Percentiles rank a stretch among this genome's conserved stretches.
Evolutionary conservation across 2,329 filamentous ascomycete species (phyloP).

Genomic region (Exophiala alcalophila): DNA sequence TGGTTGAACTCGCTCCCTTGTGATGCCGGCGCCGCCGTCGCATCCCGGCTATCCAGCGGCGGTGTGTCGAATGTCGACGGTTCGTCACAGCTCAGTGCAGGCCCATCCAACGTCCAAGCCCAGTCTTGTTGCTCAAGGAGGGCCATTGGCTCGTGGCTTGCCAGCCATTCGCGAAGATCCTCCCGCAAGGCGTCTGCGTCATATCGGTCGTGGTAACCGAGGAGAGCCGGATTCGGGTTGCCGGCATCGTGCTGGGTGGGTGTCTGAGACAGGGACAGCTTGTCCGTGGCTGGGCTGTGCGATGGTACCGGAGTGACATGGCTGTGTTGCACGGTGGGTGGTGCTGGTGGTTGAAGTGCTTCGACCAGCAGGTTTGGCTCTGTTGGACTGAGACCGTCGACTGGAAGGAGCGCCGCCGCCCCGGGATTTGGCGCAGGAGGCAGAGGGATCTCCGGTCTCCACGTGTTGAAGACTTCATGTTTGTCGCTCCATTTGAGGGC

Average conservation of each 20-base stretch:
- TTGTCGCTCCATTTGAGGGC: conserved; percentile 18
- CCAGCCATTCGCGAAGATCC: conserved; percentile 19
- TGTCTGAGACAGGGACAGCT: conserved; percentile 12
- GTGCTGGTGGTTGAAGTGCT: conserved; percentile 7
- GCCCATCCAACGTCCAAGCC: conserved; percentile 13
- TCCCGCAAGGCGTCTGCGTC: conserved; percentile 15
- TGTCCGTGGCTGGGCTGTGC: conserved; percentile 6
- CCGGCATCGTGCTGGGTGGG: conserved; percentile 1
- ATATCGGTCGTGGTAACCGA: conserved; percentile 13
- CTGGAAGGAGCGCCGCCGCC: background rate
- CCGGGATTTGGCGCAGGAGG: conserved; percentile 4
- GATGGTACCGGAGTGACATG: conserved; percentile 9
- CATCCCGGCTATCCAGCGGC: conserved; percentile 6
- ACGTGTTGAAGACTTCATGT: conserved; percentile 16
- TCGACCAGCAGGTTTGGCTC: conserved; percentile 5
- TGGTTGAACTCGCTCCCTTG: conserved; percentile 18
- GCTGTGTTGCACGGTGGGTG: background rate
- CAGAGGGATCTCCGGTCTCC: conserved; percentile 1
- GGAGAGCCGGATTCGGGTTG: conserved; percentile 1
- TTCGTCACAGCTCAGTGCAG: conserved; percentile 10
- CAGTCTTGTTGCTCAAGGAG: conserved; percentile 20
- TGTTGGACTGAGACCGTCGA: conserved; percentile 5
- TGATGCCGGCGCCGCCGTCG: conserved; percentile 3
- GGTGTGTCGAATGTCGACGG: conserved; percentile 7
- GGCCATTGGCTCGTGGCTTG: conserved; percentile 17